A percentile compares a stretch with the other conserved stretches of the same genome.
phyloP scores from a whole-genome alignment of 169 alveolate genomes.

The Eimeria mitis region DNA sequence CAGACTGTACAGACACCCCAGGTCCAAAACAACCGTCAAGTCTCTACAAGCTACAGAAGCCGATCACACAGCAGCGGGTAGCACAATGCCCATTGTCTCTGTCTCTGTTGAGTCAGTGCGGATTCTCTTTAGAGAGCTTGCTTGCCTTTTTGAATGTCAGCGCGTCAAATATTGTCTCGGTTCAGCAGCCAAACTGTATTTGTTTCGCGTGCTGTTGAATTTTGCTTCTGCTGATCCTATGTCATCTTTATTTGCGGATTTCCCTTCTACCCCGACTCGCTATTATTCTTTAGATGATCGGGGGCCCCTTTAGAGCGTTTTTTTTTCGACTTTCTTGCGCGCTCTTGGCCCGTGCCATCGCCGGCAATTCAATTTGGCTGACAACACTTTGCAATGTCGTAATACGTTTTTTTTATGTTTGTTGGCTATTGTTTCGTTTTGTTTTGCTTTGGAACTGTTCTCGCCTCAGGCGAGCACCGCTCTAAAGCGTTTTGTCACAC shows the following conservation, averaged over 20 bases:
- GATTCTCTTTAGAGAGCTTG: not conserved
- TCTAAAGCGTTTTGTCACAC: not conserved
- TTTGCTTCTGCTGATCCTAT: not conserved
- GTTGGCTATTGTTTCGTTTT: not conserved
- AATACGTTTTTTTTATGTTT: not conserved
- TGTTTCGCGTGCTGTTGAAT: not conserved
- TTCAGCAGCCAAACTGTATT: not conserved
- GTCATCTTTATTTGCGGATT: not conserved
- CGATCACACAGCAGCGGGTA: not conserved
- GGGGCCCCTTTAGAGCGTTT: not conserved
- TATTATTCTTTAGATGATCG: not conserved
- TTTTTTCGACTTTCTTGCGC: not conserved
- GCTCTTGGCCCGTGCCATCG: not conserved
- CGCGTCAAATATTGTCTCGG: not conserved
- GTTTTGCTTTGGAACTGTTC: not conserved
- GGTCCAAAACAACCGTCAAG: not conserved
- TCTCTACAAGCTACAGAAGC: not conserved
- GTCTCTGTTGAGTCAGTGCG: not conserved
- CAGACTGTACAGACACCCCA: not conserved
- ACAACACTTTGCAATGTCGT: not conserved
- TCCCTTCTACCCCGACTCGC: not conserved
- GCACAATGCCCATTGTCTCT: not conserved
- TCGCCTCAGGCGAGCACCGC: not conserved
- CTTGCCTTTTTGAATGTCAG: not conserved
- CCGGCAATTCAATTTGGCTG: not conserved